phyloP scores from a whole-genome alignment of 257 asterid species.

The Mitragyna speciosa region DNA sequence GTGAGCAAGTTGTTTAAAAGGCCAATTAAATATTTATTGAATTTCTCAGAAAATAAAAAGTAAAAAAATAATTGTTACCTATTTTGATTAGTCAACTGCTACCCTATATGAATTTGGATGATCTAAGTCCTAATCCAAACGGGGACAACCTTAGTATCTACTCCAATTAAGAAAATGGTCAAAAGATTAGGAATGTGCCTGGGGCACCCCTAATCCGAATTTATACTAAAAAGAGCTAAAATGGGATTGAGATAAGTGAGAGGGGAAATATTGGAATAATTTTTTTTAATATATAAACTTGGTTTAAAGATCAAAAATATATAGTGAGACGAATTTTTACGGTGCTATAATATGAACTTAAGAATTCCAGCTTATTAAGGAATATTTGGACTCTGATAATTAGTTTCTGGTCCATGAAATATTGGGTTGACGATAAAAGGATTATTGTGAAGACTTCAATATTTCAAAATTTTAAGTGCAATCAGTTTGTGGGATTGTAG shows the following conservation, averaged over 20 bases:
- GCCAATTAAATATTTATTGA: too few relatives aligned
- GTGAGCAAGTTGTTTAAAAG: too few relatives aligned
- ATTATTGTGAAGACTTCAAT: not conserved
- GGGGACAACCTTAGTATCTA: not conserved
- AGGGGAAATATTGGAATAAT: not conserved
- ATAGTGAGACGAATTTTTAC: not conserved
- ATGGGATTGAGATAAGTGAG: not conserved
- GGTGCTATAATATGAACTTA: not conserved
- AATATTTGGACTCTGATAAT: not conserved
- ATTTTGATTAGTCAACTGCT: not conserved
- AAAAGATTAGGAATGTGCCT: not conserved
- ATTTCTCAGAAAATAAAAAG: too few relatives aligned
- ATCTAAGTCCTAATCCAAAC: not conserved
- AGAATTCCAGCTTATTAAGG: not conserved
- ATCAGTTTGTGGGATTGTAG: not conserved
- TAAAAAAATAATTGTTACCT: too few relatives aligned
- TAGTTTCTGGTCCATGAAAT: not conserved
- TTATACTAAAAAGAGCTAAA: not conserved
- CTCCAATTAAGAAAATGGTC: not conserved
- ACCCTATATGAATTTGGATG: not conserved
- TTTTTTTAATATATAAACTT: not conserved
- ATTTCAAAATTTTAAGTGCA: not conserved
- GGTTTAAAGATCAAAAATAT: not conserved
- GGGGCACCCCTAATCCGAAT: not conserved
- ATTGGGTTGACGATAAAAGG: not conserved